Base-by-base conservation (phyloP, 805 yeast species). In the Starmerella apicola region DNA sequence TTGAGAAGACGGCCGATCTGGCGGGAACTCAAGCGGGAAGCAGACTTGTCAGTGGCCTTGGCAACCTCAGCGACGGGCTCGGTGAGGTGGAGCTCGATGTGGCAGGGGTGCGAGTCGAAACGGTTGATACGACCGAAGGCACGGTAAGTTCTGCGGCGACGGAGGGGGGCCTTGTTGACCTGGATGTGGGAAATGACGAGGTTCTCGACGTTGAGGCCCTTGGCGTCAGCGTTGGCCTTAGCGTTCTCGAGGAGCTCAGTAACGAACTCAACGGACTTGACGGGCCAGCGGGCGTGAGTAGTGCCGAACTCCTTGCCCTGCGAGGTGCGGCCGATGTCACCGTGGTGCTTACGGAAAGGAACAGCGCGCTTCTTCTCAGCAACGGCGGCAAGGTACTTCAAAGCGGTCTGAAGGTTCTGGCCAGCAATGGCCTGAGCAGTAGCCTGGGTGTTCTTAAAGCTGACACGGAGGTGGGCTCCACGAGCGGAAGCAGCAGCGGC, bases 111-210 rank as follows among this genome's bases (percentile, higher is more conserved):
- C 49, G 97, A 83, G 76, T 85, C 93, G 91, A 85, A 91, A 63
- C 95, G 94, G 74, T 88, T 91, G 68, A 85, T 83, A 81, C 98
- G 91, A 82, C 99, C 99, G 81, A 88, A 97, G 63, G 99, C 99
- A 81, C 99, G 86, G 95, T 75, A 91, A 65, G 98, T 91, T 76
- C 99, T 85, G 78, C 99, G 88, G 79, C 97, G 91, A 76, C 84
- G 94, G 75, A 85, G 85, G 74, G 99, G 98, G 63, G 98, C 98
- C 70, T 85, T 95, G 94, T 91, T 91, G 65, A 88, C 98, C 78
- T 91, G 98, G 67, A 91, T 88, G 82, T 91, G 97, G 59, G 94
- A 79, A 64, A 91, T 77, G 72, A 80, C 81, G 67, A 91, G 81
- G 68, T 81, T 83, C 60, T 93, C 75, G 61, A 81, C 76, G 68